These are phyloP conservation scores for Albophoma yamanashiensis DNA, from an alignment of 2,329 filamentous ascomycete species.

Conservation along the genomic window DNA sequence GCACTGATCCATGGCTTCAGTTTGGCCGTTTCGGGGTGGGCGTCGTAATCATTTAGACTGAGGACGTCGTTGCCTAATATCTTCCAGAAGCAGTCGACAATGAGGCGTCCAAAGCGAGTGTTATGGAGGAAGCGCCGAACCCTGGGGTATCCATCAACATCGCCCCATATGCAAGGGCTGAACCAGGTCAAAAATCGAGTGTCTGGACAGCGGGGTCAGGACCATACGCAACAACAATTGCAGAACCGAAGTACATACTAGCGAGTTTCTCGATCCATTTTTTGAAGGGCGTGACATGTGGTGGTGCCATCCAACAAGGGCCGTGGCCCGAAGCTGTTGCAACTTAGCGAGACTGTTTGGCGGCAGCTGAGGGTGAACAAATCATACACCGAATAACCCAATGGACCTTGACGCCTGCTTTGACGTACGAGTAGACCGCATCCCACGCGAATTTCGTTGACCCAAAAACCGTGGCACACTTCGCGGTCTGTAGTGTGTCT, in stretches of 20 bases:
- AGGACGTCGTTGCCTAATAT: conserved; percentile 46
- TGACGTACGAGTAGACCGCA: conserved; percentile 50
- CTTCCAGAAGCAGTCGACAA: conserved; percentile 48
- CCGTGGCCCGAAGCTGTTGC: conserved; percentile 38
- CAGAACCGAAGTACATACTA: conserved; percentile 20
- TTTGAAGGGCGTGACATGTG: conserved; percentile 57
- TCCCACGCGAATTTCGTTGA: conserved; percentile 57
- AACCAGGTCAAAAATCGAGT: conserved; percentile 64
- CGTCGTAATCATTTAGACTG: conserved; percentile 40
- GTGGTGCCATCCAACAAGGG: conserved; percentile 45
- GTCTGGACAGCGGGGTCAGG: conserved; percentile 27
- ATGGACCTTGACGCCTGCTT: conserved; percentile 42
- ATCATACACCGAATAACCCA: conserved; percentile 45
- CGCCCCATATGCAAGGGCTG: conserved; percentile 63
- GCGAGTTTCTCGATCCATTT: conserved; percentile 58
- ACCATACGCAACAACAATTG: conserved; percentile 21
- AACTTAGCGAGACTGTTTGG: background rate
- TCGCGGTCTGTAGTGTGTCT: conserved; percentile 28
- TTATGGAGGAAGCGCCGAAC: conserved; percentile 46
- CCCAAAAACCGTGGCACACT: conserved; percentile 45
- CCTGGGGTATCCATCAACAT: conserved; percentile 46
- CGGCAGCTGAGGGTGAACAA: background rate
- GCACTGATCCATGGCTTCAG: conserved; percentile 40
- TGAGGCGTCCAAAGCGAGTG: conserved; percentile 42
- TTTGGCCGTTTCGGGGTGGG: conserved; percentile 39